A percentile compares a stretch with the other conserved stretches of the same genome.
Evolutionary conservation across 306 rosid species (phyloP).

Genomic region (Psophocarpus tetragonolobus): DNA sequence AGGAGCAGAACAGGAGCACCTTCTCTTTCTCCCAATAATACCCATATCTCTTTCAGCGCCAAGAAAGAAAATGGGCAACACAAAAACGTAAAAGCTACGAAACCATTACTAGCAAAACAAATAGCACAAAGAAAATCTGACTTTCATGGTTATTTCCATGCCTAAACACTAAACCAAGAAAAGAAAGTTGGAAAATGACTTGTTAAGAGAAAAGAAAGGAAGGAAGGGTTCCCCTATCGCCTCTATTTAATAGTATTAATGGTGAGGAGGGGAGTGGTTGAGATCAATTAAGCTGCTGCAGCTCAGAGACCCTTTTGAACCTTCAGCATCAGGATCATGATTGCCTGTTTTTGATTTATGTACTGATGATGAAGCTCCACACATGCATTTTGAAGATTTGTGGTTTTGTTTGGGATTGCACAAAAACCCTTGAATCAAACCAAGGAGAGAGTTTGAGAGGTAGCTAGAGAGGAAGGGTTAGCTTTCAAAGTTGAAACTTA

Average conservation of each 20-base stretch:
- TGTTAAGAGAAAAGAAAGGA: not conserved
- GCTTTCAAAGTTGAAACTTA: slow-evolving; percentile 25
- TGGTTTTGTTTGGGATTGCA: slow-evolving; percentile 26
- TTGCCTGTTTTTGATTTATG: slow-evolving; percentile 68
- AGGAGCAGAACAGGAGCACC: not conserved
- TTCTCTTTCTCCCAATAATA: slow-evolving; percentile 8
- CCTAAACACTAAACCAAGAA: slow-evolving; percentile 23
- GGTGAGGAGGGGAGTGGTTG: slow-evolving; percentile 61
- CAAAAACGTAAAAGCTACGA: not conserved
- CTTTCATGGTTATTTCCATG: slow-evolving; percentile 32
- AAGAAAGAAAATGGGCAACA: slow-evolving; percentile 10
- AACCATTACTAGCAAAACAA: slow-evolving; percentile 34
- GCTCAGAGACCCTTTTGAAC: slow-evolving; percentile 32
- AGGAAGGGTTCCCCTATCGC: not conserved
- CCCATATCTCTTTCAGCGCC: slow-evolving; percentile 43
- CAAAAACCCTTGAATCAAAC: slow-evolving; percentile 23
- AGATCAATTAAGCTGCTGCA: slow-evolving; percentile 42
- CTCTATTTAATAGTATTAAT: slow-evolving; percentile 34
- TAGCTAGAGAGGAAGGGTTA: not conserved
- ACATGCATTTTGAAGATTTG: slow-evolving; percentile 5
- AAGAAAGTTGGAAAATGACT: slow-evolving; percentile 31
- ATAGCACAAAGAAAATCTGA: slow-evolving; percentile 22
- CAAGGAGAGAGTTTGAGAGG: slow-evolving; percentile 30
- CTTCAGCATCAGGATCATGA: slow-evolving; percentile 67
- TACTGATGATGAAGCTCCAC: slow-evolving; percentile 9